Evolutionary conservation across 768 basidiomycete genomes (phyloP).

Genomic region (Tremella mesenterica): DNA sequence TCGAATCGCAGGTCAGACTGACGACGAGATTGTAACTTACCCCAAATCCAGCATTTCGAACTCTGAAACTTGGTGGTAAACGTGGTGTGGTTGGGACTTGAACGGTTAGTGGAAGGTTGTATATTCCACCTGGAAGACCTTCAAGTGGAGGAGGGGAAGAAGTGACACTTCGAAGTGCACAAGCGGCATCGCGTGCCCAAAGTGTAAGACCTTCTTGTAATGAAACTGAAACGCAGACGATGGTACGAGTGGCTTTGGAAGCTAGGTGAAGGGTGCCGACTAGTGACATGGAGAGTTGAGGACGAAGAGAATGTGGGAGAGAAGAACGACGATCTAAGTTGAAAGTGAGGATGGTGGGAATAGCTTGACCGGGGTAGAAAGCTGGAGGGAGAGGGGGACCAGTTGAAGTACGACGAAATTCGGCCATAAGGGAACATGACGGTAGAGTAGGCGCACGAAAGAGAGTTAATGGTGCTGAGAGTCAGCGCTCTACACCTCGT

Average conservation of each 20-base stretch:
- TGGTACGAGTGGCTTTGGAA: conserved; percentile 19
- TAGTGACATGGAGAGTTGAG: conserved; percentile 34
- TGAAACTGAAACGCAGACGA: conserved; percentile 39
- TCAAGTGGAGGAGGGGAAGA: conserved; percentile 15
- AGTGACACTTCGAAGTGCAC: too few relatives aligned
- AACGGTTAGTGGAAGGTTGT: conserved; percentile 36
- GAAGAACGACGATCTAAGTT: conserved; percentile 25
- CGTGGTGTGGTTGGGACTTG: conserved; percentile 36
- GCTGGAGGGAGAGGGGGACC: conserved; percentile 31
- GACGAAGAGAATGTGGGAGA: conserved; percentile 32
- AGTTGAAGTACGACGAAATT: conserved; percentile 26
- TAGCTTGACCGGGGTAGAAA: conserved; percentile 39
- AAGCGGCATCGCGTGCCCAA: conserved; percentile 34
- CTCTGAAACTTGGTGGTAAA: conserved; percentile 30
- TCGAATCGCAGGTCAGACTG: conserved; percentile 30
- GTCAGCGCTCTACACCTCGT: too few relatives aligned
- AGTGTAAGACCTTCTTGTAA: conserved; percentile 30
- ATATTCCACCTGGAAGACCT: conserved; percentile 34
- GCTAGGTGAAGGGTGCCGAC: conserved; percentile 31
- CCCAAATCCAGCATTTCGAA: conserved; percentile 23
- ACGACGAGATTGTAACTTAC: conserved; percentile 36
- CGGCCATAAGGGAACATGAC: conserved; percentile 17
- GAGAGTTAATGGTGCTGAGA: conserved; percentile 9
- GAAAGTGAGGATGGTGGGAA: conserved; percentile 33
- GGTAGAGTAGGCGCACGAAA: conserved; percentile 23